A percentile compares a stretch with the other conserved stretches of the same genome.
These are phyloP conservation scores for Aspergillus mulundensis DNA, from an alignment of 495 filamentous ascomycete genomes.

Conservation along the genomic window DNA sequence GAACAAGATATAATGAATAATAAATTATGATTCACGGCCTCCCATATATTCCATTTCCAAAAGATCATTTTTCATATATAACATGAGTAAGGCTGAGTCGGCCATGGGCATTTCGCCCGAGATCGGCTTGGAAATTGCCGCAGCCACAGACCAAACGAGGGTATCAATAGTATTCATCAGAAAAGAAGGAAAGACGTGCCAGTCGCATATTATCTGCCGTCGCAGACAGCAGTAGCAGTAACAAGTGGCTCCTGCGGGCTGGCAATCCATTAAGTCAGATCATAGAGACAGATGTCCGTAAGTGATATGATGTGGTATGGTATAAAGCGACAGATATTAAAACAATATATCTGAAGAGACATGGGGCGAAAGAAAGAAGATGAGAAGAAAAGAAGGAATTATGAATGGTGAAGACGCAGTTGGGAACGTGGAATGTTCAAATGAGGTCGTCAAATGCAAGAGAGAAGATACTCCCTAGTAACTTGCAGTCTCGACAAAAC, in stretches of 20 bases:
- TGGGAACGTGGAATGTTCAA: background rate
- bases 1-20: background rate
- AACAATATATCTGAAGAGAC: conserved; percentile 11
- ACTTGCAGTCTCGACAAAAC: too few relatives aligned
- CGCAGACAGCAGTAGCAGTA: conserved; percentile 6
- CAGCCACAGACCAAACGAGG: conserved; percentile 9
- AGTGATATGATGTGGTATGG: background rate
- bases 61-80: conserved; percentile 9
- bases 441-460: conserved; percentile 4
- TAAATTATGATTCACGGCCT: background rate
- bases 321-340: conserved; percentile 12
- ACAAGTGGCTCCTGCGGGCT: background rate
- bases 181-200: background rate
- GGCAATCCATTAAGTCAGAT: conserved; percentile 12
- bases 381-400: conserved; percentile 1
- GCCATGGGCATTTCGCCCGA: background rate
- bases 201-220: conserved; percentile 1
- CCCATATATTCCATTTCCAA: conserved; percentile 1
- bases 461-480: too few relatives aligned
- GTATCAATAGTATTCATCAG: conserved; percentile 14
- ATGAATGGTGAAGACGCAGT: background rate
- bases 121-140: background rate
- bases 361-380: conserved; percentile 4
- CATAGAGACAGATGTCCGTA: background rate
- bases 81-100: background rate